Conservation (phyloP, 2,329 filamentous ascomycete species). For the Diaporthe longicolla region DNA sequence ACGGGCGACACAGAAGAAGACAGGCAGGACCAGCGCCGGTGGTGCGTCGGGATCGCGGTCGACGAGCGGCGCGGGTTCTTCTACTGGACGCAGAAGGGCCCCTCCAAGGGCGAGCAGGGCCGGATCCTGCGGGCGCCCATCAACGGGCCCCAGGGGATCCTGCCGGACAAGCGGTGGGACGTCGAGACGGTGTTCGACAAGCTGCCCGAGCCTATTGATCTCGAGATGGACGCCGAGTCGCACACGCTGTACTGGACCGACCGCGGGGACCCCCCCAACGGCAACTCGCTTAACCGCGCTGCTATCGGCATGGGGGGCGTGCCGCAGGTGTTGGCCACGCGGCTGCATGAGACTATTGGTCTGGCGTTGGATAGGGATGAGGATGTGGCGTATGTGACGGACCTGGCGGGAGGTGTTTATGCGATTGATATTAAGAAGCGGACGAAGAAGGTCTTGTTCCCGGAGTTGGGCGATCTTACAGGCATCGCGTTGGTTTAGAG, state of each 20-base stretch:
- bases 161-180: slow-evolving; percentile 52
- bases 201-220: slow-evolving; percentile 70
- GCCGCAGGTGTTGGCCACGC: slow-evolving; percentile 36
- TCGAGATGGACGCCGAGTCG: slow-evolving; percentile 64
- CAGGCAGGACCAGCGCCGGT: slow-evolving; percentile 53
- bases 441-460: slow-evolving; percentile 37
- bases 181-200: slow-evolving; percentile 58
- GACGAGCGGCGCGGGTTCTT: slow-evolving; percentile 57
- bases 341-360: slow-evolving; percentile 39
- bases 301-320: slow-evolving; percentile 37
- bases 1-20: slow-evolving; percentile 40
- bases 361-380: slow-evolving; percentile 35
- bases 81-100: slow-evolving; percentile 74
- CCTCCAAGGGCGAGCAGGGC: slow-evolving; percentile 63
- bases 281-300: slow-evolving; percentile 66
- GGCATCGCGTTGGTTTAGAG: slow-evolving; percentile 37
- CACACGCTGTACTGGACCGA: slow-evolving; percentile 72
- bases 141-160: slow-evolving; percentile 52
- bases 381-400: slow-evolving; percentile 38
- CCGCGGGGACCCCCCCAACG: slow-evolving; percentile 68
- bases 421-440: slow-evolving; percentile 38
- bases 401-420: slow-evolving; percentile 39
- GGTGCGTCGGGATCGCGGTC: slow-evolving; percentile 71
- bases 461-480: slow-evolving; percentile 29
- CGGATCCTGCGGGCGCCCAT: slow-evolving; percentile 67